Base-by-base conservation (phyloP, 2,329 filamentous ascomycete genomes). In the Neodidymelliopsis sp. region DNA sequence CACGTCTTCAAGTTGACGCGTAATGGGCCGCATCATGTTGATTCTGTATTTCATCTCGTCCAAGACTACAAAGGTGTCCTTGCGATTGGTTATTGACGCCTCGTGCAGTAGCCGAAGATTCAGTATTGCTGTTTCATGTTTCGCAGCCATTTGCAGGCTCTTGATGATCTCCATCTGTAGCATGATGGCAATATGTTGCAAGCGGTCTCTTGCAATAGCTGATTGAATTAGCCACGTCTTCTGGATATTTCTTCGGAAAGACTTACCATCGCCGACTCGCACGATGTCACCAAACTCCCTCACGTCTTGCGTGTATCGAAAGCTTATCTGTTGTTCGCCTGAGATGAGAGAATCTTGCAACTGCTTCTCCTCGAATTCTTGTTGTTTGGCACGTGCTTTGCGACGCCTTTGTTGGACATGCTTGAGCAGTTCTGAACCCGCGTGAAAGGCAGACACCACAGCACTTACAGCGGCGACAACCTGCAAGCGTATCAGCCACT, bases 401-500 rank as follows among this genome's bases (percentile, higher is more conserved):
- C 63, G 60, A 20, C 64, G 65, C 36, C 67, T 68, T 48, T 70
- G 66, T 52, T 69, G 69, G 51, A 75, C 62, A 15, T 63, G 59
- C 31, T 69, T 63, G 22, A 72, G 56, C 37, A 75, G 57, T 20
- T 75, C 73, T 22, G 73, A 69, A 12, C 67, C 73, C n/a, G 64
- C 70, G 52, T 75, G 72, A 54, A 77, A 77, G 6, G 74, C 73
- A 9, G 70, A 73, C 7, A 75, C 63, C 9, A 77, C 69, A 7
- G 74, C 72, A n/a, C 71, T 62, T n/a, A 77, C 72, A 38, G 74
- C 74, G 18, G 66, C 70, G 34, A 73, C 61, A 5, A 75, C 73
- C 66, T 76, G 35, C 10, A 25, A 8, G 33, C 27, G 2, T 2
- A 20, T 34, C 20, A 39, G 20, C 28, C 4, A 4, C 16, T 15